phyloP scores from a whole-genome alignment of 129 eudicot genomes.

The Tanacetum coccineum region DNA sequence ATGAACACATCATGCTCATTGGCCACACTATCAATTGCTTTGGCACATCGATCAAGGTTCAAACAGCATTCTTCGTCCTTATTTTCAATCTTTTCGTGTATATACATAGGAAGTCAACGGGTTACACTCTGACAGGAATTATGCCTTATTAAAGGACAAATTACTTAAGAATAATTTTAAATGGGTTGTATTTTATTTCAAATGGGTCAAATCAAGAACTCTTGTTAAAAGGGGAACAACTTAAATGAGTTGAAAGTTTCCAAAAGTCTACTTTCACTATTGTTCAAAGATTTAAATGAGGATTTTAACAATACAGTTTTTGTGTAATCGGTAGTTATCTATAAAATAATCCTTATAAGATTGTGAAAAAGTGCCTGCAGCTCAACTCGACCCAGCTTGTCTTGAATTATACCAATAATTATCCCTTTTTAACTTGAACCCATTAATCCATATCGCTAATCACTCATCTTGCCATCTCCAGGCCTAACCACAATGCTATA shows the following conservation, averaged over 20 bases:
- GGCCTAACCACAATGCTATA: not conserved
- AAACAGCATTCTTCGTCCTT: not conserved
- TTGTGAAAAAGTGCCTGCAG: not conserved
- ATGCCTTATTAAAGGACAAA: too few relatives aligned
- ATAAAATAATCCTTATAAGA: not conserved
- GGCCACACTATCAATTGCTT: constrained; percentile 84
- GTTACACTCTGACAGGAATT: too few relatives aligned
- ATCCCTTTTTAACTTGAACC: too few relatives aligned
- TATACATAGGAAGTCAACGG: too few relatives aligned
- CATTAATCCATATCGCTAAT: too few relatives aligned
- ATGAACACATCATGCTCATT: constrained; percentile 77
- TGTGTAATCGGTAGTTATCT: not conserved
- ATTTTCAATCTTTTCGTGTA: not conserved
- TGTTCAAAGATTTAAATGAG: too few relatives aligned
- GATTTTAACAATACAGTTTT: not conserved
- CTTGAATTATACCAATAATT: not conserved
- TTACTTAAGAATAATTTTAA: too few relatives aligned
- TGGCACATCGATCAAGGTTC: constrained; percentile 62
- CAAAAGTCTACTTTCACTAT: not conserved
- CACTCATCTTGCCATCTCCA: not conserved
- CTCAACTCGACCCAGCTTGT: not conserved
- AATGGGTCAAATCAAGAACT: not conserved
- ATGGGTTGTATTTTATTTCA: not conserved
- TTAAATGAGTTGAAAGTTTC: not conserved
- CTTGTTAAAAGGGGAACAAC: not conserved